phyloP scores from a whole-genome alignment of 163 green algal species.

The Scenedesmus sp. region DNA sequence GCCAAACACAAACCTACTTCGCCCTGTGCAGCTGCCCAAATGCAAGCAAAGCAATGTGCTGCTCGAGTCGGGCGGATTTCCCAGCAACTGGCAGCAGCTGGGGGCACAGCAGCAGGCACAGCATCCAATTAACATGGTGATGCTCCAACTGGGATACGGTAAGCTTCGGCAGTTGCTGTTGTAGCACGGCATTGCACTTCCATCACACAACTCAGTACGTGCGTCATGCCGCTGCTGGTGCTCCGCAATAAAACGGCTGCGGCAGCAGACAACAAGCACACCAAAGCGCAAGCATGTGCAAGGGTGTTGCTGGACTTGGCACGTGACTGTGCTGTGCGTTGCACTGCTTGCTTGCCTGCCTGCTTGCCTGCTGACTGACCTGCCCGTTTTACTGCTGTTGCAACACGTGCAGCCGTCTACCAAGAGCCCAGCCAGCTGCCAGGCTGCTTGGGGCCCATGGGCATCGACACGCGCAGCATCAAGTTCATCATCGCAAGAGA shows the following conservation, averaged over 20 bases:
- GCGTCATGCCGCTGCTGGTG: neutral
- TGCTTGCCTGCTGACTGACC: neutral
- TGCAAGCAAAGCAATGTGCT: neutral
- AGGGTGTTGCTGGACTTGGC: neutral
- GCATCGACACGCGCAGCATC: neutral
- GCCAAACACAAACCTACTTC: neutral
- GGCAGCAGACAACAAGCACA: neutral
- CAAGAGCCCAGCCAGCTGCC: neutral
- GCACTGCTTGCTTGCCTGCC: neutral
- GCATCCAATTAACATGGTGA: neutral
- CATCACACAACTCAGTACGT: too few relatives aligned
- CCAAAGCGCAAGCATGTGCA: neutral
- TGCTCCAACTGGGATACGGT: neutral
- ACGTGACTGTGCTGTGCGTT: neutral
- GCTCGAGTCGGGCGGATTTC: neutral
- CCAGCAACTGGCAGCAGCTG: neutral
- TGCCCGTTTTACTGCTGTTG: neutral
- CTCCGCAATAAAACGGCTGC: neutral
- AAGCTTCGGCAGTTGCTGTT: neutral
- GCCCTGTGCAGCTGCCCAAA: neutral
- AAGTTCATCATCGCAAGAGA: neutral
- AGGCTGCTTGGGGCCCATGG: neutral
- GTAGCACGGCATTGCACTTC: neutral
- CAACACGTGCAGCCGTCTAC: neutral
- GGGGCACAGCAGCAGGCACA: neutral